Evolutionary conservation across 108 stramenopile species (phyloP), one percentile per base, ranked within the genome.

Genomic region (Cyclotella baltica): DNA sequence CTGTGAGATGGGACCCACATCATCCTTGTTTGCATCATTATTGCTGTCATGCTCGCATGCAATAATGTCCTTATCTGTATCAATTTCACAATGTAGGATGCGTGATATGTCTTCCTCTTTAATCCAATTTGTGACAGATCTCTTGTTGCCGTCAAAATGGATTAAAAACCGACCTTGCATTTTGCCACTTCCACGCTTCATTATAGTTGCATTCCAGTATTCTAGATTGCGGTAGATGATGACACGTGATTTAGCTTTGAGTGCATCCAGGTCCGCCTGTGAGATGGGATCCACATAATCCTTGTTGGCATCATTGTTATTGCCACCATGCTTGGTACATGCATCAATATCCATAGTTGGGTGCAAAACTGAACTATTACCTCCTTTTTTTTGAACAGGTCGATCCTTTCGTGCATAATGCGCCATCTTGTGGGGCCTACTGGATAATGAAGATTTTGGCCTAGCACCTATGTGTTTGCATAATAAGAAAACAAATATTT

Each of bases 151-250:
- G 2, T 62, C 35, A 62, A 34, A 36, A 34, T 34, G 36, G 31
- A 62, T 15, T 1, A 27, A 33, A 36, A 62, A 37, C 18, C 19
- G n/a, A 27, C 34, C 31, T 56, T 62, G 31, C 28, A 15, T 33
- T 36, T 33, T 15, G 16, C 35, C 18, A 16, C 35, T 18, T 34
- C 36, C 34, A 35, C 33, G 2, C 22, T 62, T 31, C 35, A 35
- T 37, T 20, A 62, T 36, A 3, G 61, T 62, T 29, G 33, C 61
- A 62, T 62, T 62, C 61, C 61, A 62, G 35, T 62, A 37, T 11
- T 33, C 27, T 35, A 9, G 18, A 1, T 62, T 37, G 16, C 19
- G 16, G 33, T 62, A 34, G 13, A 62, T 22, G 1, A 62, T 4
- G 6, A 62, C 61, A 9, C 8, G 2, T n/a, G 36, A 62, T 27